Evolutionary conservation across 192 early-diverging fungal species (phyloP), one percentile per base, ranked within the genome.

Genomic region (Neocallimastix lanati): DNA sequence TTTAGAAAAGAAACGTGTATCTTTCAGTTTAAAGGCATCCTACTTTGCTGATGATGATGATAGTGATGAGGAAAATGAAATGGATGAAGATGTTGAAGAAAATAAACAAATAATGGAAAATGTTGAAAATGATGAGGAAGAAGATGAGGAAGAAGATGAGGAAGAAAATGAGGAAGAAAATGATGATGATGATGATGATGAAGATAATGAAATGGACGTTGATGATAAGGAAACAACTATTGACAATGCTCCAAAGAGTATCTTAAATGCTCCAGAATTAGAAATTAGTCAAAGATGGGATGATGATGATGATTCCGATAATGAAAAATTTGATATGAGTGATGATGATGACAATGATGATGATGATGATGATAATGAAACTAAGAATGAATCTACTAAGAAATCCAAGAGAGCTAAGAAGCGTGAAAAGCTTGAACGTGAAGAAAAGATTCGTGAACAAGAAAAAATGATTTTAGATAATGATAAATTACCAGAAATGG

Each of bases 11-110:
- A 89, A 92, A 79, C 86, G 88, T 16, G 83, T 96, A 29, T 86
- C 87, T 7, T 90, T 97, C 76, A 92, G 94, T 77, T 88, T 96
- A 27, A 96, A 94, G 87, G 88, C 94, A 2, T 93, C 92, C 12
- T 94, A 93, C 83, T 96, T 97, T 88, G 90, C 85, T 50, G 81
- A 81, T 36, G 87, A 82, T 35, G 50, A 67, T 11, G 25, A 27
- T 7, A 67, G 25, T 78, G 29, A 37, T 18, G 7, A 37, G 4
- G 30, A 37, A 78, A 18, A 30, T 78, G 30, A 18, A 9, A 82
- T 85, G 28, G 90, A 87, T 27, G 86, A 80, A 29, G 90, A 91
- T 76, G 83, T 80, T 3, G 85, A 85, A 27, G 85, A 77, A 18
- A 81, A 79, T 25, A 84, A 82, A 58, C 78, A 28, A 37, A 85